Percentiles rank a stretch among this genome's conserved stretches.
Conservation (phyloP, 2,329 filamentous ascomycete genomes). For the Botrytis tulipae region DNA sequence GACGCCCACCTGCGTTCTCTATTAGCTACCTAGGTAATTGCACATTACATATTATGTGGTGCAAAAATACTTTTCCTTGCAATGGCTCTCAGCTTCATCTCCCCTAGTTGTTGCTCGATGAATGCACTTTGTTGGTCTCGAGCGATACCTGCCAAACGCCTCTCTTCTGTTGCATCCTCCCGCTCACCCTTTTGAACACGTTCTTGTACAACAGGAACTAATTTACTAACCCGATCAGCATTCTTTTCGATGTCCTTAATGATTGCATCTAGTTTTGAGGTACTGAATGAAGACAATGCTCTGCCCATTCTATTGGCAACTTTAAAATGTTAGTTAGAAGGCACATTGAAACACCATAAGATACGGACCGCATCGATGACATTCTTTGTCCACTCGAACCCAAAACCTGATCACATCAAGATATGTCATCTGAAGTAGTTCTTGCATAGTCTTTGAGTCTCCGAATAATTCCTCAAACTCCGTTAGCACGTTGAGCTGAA, state of each 20-base stretch:
- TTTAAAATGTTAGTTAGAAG: background rate
- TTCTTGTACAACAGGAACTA: conserved; percentile 16
- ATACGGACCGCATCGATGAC: conserved; percentile 8
- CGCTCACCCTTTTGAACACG: conserved; percentile 3
- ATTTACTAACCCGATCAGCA: background rate
- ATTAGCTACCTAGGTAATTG: no score
- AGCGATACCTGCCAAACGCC: conserved; percentile 5
- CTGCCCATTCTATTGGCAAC: conserved; percentile 18
- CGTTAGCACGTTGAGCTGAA: conserved; percentile 11
- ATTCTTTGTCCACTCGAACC: conserved; percentile 15
- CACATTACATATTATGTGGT: background rate
- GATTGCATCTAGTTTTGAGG: conserved; percentile 7
- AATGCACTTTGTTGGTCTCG: conserved; percentile 11
- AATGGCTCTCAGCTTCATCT: conserved; percentile 6
- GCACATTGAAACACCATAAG: background rate
- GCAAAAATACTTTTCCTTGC: conserved; percentile 4
- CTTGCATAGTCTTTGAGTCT: conserved; percentile 16
- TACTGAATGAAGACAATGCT: conserved; percentile 11
- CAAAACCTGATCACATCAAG: conserved; percentile 10
- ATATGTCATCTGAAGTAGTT: conserved; percentile 10
- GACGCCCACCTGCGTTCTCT: background rate
- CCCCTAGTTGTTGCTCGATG: conserved; percentile 7
- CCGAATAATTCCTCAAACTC: conserved; percentile 17
- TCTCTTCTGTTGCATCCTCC: conserved; percentile 12
- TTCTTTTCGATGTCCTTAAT: conserved; percentile 13